phyloP scores from a whole-genome alignment of 2,329 filamentous ascomycete species.

The Colletotrichum eleusines region DNA sequence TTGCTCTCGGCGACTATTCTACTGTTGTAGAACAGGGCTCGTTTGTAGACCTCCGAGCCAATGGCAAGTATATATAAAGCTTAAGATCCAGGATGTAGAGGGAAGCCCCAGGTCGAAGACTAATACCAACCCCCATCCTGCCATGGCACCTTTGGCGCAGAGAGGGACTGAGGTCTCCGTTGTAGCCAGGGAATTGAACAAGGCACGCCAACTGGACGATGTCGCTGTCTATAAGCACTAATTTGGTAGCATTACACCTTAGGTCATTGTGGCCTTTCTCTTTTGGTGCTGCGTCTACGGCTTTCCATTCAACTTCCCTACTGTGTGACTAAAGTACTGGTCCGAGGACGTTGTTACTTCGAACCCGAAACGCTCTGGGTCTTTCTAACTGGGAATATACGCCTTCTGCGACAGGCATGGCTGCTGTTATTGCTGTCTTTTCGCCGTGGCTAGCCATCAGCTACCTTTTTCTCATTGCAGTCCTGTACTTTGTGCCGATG shows the following conservation, averaged over 20 bases:
- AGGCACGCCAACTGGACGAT: conserved; percentile 49
- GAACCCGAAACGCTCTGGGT: conserved; percentile 31
- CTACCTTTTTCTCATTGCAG: conserved; percentile 61
- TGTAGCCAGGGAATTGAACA: conserved; percentile 1
- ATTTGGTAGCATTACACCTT: conserved; percentile 46
- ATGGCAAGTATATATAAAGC: conserved; percentile 54
- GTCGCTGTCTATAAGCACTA: conserved; percentile 53
- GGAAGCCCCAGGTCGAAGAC: conserved; percentile 6
- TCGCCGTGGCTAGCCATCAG: conserved; percentile 60
- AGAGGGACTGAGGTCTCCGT: conserved; percentile 1
- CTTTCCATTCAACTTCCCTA: conserved; percentile 48
- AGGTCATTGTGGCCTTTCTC: conserved; percentile 43
- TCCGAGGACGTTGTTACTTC: conserved; percentile 47
- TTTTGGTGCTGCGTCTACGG: conserved; percentile 45
- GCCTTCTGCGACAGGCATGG: conserved; percentile 54
- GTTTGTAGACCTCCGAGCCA: conserved; percentile 53
- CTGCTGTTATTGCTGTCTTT: conserved; percentile 59
- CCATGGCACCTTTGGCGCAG: background rate
- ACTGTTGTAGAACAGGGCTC: conserved; percentile 56
- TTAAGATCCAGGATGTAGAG: conserved; percentile 49
- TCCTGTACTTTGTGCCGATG: conserved; percentile 65
- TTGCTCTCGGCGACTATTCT: conserved; percentile 56
- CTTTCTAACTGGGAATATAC: conserved; percentile 51
- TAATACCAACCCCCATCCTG: conserved; percentile 18
- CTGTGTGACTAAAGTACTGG: conserved; percentile 58